Conservation (phyloP, 257 asterid genomes). For the Solanum dulcamara region DNA sequence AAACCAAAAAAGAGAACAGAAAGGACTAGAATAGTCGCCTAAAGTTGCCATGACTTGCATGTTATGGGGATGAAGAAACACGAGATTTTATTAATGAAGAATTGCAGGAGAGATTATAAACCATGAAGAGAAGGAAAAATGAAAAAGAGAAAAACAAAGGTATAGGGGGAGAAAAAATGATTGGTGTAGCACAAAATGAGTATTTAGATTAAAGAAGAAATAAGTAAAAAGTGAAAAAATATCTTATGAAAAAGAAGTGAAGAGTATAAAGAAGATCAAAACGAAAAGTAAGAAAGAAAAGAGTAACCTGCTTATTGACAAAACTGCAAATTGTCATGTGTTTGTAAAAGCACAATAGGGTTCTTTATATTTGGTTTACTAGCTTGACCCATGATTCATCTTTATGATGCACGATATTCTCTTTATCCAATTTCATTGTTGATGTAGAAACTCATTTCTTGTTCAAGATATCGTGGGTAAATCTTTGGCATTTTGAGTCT, state of each 20-base stretch:
- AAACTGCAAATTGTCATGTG: background rate
- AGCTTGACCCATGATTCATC: background rate
- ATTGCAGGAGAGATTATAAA: background rate
- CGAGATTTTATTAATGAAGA: background rate
- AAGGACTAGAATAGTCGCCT: background rate
- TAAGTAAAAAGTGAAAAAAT: background rate
- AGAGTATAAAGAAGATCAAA: background rate
- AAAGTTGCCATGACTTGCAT: background rate
- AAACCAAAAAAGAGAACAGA: background rate
- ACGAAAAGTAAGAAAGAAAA: background rate
- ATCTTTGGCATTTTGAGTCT: background rate
- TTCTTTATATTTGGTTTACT: background rate
- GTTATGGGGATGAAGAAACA: background rate
- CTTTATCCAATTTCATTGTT: background rate
- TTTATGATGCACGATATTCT: background rate
- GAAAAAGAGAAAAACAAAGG: background rate
- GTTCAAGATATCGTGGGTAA: background rate
- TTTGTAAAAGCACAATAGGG: background rate
- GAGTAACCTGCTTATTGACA: background rate
- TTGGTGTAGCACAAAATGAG: background rate
- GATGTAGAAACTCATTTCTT: background rate
- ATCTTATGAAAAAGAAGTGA: background rate
- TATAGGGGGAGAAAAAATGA: background rate
- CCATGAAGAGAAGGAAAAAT: background rate
- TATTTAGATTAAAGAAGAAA: background rate